Evolutionary conservation across 805 yeast genomes (phyloP).

Genomic region (Myxozyma neotropica): DNA sequence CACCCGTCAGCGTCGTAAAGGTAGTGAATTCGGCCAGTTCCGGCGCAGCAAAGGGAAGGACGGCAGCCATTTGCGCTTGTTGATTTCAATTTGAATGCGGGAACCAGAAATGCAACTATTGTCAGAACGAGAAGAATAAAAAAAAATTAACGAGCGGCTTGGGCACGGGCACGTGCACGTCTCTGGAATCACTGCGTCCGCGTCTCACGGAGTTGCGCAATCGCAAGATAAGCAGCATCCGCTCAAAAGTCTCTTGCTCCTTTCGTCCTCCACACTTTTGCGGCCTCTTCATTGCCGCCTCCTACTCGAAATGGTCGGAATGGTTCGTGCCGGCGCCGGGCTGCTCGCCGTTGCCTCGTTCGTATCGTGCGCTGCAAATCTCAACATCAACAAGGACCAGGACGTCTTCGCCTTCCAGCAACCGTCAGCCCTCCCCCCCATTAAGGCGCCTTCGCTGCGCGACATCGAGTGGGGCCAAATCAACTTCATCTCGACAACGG

Average conservation of each 20-base stretch:
- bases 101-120: no score
- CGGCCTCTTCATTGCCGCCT: no score
- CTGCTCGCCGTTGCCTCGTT: neutral
- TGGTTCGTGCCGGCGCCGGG: neutral
- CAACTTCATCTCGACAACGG: constrained; percentile 92
- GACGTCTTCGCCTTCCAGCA: constrained; percentile 37
- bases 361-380: neutral
- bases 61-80: constrained; percentile 1
- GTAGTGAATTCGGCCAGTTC: constrained; percentile 16
- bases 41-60: constrained; percentile 18
- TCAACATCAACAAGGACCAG: no score
- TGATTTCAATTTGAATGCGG: no score
- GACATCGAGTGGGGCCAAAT: constrained; percentile 68
- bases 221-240: neutral
- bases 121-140: no score
- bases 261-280: no score
- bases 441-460: constrained; percentile 48
- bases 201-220: neutral
- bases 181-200: neutral
- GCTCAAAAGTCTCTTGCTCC: no score
- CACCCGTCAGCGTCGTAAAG: constrained; percentile 17
- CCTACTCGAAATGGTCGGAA: no score
- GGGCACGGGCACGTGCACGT: neutral
- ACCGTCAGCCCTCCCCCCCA: constrained; percentile 43
- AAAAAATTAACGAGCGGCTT: neutral